These are phyloP conservation scores for Cardamine resedifolia DNA, from an alignment of 345 rosid species.

Conservation along the genomic window DNA sequence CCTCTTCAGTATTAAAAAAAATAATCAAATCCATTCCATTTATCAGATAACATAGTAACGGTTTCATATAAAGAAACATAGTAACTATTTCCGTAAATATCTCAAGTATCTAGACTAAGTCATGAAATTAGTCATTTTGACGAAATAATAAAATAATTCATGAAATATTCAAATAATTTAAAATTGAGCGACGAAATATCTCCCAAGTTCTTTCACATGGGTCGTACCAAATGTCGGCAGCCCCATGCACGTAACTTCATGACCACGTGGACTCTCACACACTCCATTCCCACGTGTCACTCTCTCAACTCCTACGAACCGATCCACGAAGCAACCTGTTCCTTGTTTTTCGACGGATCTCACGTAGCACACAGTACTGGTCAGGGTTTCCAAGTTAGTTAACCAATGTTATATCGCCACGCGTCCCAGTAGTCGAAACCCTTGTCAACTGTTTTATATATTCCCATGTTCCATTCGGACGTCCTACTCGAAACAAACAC, in stretches of 20 bases:
- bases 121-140: not conserved
- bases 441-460: constrained; percentile 22
- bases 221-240: constrained; percentile 44
- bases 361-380: constrained; percentile 25
- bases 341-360: constrained; percentile 16
- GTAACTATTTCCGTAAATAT: too few relatives aligned
- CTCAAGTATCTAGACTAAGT: not conserved
- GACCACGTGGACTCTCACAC: constrained; percentile 37
- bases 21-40: not conserved
- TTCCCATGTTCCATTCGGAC: not conserved
- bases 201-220: constrained; percentile 17
- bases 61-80: too few relatives aligned
- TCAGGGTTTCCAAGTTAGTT: constrained; percentile 27
- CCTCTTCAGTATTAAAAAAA: too few relatives aligned
- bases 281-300: not conserved
- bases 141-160: not conserved
- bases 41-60: not conserved
- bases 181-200: constrained; percentile 21
- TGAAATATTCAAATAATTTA: not conserved
- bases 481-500: constrained; percentile 1
- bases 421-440: not conserved
- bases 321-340: constrained; percentile 31
- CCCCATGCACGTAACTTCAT: constrained; percentile 36
- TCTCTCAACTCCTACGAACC: not conserved
- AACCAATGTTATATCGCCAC: not conserved